phyloP scores from a whole-genome alignment of 2,329 filamentous ascomycete species.

The Teratosphaeriaceae sp. region DNA sequence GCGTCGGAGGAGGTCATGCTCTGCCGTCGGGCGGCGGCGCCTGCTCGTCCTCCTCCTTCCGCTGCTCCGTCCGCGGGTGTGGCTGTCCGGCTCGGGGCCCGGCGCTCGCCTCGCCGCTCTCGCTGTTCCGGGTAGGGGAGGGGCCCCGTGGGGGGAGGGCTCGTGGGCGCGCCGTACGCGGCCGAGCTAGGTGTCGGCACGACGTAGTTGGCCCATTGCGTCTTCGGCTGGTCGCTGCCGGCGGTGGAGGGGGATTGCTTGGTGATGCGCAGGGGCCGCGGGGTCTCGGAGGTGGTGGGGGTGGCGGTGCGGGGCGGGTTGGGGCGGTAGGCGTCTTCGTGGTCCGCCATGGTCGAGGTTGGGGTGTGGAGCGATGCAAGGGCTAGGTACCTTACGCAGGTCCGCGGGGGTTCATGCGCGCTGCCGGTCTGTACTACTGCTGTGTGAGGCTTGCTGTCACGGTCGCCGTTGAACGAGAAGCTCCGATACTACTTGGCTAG shows the following conservation, averaged over 20 bases:
- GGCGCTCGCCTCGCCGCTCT: slow-evolving; percentile 13
- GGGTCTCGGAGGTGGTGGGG: slow-evolving; percentile 17
- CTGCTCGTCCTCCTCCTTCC: slow-evolving; percentile 19
- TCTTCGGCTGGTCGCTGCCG: slow-evolving; percentile 15
- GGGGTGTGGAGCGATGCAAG: too few relatives aligned
- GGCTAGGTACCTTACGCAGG: too few relatives aligned
- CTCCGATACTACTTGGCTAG: neutral
- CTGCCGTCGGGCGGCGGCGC: slow-evolving; percentile 17
- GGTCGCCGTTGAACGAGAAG: too few relatives aligned
- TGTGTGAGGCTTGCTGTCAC: neutral
- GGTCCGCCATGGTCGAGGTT: slow-evolving; percentile 1
- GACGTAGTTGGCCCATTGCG: slow-evolving; percentile 29
- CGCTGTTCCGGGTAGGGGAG: slow-evolving; percentile 27
- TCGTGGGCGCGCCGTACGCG: slow-evolving; percentile 25
- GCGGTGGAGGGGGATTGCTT: slow-evolving; percentile 18
- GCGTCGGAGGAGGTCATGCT: slow-evolving; percentile 25
- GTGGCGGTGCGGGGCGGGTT: slow-evolving; percentile 7
- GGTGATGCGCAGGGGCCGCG: slow-evolving; percentile 26
- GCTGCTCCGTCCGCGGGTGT: slow-evolving; percentile 14
- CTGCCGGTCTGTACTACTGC: neutral
- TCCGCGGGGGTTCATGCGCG: too few relatives aligned
- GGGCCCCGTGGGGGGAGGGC: slow-evolving; percentile 25
- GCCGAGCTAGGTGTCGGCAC: slow-evolving; percentile 22
- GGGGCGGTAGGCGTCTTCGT: slow-evolving; percentile 14
- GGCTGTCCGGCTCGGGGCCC: too few relatives aligned